Evolutionary conservation across 306 rosid species (phyloP).

Genomic region (Sophora flavescens): DNA sequence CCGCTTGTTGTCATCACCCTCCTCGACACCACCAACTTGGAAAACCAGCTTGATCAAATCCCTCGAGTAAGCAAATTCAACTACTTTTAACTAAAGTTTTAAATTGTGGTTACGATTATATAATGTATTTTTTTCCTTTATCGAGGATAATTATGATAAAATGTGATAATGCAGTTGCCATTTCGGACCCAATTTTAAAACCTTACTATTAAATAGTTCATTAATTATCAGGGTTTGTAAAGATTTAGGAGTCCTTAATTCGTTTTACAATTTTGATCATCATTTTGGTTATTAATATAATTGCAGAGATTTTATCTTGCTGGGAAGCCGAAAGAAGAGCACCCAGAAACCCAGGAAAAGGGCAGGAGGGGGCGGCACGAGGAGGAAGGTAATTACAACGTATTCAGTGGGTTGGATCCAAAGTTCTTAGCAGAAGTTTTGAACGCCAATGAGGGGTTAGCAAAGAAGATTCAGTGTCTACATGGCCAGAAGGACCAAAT

Average conservation of each 20-base stretch:
- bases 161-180: too few relatives aligned
- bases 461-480: slow-evolving; percentile 17
- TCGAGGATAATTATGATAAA: too few relatives aligned
- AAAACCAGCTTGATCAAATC: slow-evolving; percentile 41
- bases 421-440: slow-evolving; percentile 1
- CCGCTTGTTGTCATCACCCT: slow-evolving; percentile 42
- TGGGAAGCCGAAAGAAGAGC: slow-evolving; percentile 41
- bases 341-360: not conserved
- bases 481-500: not conserved
- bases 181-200: too few relatives aligned
- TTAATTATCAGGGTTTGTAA: too few relatives aligned
- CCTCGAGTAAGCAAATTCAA: slow-evolving; percentile 32
- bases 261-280: not conserved
- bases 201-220: too few relatives aligned
- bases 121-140: too few relatives aligned
- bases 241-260: too few relatives aligned
- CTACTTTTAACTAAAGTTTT: not conserved
- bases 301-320: slow-evolving; percentile 48
- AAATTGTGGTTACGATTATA: too few relatives aligned
- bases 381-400: slow-evolving; percentile 1
- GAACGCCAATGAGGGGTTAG: slow-evolving; percentile 10
- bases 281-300: not conserved
- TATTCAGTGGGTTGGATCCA: slow-evolving; percentile 41
- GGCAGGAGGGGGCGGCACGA: not conserved
- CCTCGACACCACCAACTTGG: slow-evolving; percentile 11